A percentile compares a stretch with the other conserved stretches of the same genome.
Evolutionary conservation across 2,329 filamentous ascomycete genomes (phyloP).

Genomic region (Lasiodiplodia hormozganensis): DNA sequence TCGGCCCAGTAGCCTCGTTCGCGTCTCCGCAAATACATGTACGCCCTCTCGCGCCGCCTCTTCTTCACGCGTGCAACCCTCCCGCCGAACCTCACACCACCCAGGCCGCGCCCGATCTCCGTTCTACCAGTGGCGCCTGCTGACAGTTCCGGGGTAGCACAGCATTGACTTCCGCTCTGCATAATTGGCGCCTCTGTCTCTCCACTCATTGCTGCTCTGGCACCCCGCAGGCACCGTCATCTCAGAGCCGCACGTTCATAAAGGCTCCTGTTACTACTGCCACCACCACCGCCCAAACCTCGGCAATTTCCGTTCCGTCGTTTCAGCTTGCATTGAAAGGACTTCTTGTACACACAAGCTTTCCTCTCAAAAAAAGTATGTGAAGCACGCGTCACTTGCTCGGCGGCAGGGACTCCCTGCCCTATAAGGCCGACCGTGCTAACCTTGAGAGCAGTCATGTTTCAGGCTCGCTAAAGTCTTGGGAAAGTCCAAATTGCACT

Average conservation of each 20-base stretch:
- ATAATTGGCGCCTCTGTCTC: neutral
- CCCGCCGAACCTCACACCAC: constrained; percentile 22
- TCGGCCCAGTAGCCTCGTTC: neutral
- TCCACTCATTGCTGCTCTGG: constrained; percentile 12
- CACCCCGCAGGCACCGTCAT: constrained; percentile 6
- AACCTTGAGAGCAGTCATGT: constrained; percentile 29
- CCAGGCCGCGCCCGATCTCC: neutral
- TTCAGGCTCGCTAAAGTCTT: constrained; percentile 23
- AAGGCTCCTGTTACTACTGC: neutral
- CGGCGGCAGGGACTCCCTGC: constrained; percentile 21
- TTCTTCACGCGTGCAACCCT: constrained; percentile 15
- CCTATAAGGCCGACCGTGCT: constrained; percentile 17
- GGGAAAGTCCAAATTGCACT: constrained; percentile 16
- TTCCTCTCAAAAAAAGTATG: constrained; percentile 27
- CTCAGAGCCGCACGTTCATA: constrained; percentile 14
- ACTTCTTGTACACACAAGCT: constrained; percentile 23
- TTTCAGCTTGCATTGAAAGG: constrained; percentile 30
- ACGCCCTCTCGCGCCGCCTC: constrained; percentile 19
- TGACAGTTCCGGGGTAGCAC: constrained; percentile 21
- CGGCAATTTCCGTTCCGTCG: constrained; percentile 11
- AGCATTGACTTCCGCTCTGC: constrained; percentile 13
- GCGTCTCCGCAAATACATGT: neutral
- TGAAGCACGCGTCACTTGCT: constrained; percentile 17
- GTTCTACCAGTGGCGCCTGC: constrained; percentile 7
- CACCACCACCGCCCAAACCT: neutral